Evolutionary conservation across 1,284 basidiomycete genomes (phyloP).

Genomic region (Leccinum subrobustum): DNA sequence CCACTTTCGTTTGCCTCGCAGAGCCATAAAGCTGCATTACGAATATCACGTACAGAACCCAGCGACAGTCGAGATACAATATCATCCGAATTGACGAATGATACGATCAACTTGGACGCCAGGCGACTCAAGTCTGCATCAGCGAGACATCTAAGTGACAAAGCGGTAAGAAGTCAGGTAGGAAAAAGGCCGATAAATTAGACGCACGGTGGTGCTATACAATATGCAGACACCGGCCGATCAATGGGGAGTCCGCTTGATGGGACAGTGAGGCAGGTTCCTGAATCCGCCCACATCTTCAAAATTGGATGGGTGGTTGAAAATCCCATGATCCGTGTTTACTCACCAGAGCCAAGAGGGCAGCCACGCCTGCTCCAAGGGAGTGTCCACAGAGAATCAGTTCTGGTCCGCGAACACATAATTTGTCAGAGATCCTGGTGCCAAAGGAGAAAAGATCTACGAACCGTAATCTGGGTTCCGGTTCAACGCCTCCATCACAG

Average conservation of each 20-base stretch:
- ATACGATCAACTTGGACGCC: constrained; percentile 62
- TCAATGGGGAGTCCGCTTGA: constrained; percentile 70
- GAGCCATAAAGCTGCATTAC: constrained; percentile 73
- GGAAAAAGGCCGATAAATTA: constrained; percentile 6
- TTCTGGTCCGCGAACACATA: constrained; percentile 41
- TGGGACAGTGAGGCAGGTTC: constrained; percentile 68
- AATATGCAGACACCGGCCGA: constrained; percentile 71
- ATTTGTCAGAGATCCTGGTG: constrained; percentile 9
- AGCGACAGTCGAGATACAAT: constrained; percentile 77
- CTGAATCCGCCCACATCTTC: constrained; percentile 83
- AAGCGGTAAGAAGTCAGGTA: constrained; percentile 7
- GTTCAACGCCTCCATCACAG: constrained; percentile 67
- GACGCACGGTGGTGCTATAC: constrained; percentile 78
- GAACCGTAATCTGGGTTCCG: constrained; percentile 70
- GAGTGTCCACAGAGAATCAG: constrained; percentile 82
- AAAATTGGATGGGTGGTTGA: constrained; percentile 3
- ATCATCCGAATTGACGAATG: constrained; percentile 81
- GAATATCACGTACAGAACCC: constrained; percentile 75
- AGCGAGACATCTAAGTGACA: constrained; percentile 49
- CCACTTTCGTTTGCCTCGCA: constrained; percentile 62
- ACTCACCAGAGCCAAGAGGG: constrained; percentile 70
- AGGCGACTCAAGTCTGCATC: constrained; percentile 56
- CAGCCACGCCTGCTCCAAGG: constrained; percentile 83
- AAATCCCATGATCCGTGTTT: not conserved
- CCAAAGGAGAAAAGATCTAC: constrained; percentile 12